These are phyloP conservation scores for Anisogramma anomala DNA, from an alignment of 2,329 filamentous ascomycete genomes.

Conservation along the genomic window DNA sequence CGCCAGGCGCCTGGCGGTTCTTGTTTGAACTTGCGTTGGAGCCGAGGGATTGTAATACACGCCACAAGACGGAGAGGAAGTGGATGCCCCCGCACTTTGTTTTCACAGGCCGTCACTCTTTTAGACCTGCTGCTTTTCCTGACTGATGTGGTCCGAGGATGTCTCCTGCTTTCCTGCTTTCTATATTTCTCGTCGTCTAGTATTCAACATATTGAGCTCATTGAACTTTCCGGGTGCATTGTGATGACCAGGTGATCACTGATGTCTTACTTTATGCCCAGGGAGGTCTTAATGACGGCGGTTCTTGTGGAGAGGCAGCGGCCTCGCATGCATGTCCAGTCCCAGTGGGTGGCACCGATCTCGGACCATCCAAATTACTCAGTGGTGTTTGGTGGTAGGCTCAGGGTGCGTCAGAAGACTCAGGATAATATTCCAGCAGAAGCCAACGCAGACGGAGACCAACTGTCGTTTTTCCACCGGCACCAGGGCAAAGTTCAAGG, in stretches of 20 bases:
- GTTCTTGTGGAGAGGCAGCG: no score
- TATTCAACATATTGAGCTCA: background rate
- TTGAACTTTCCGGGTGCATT: background rate
- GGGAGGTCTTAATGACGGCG: no score
- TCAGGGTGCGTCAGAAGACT: constrained; percentile 14
- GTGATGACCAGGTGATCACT: no score
- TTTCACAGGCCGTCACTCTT: background rate
- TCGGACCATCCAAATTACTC: background rate
- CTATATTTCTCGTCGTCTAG: background rate
- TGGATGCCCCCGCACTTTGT: no score
- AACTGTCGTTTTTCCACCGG: constrained; percentile 19
- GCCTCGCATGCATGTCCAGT: no score
- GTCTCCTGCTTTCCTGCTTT: background rate
- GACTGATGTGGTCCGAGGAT: background rate
- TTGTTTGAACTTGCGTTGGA: no score
- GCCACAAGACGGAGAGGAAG: no score
- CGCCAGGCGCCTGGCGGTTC: no score
- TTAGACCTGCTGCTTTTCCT: background rate
- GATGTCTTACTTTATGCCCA: no score
- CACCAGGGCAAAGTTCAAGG: constrained; percentile 19
- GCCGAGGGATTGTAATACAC: no score
- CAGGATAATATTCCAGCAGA: constrained; percentile 20
- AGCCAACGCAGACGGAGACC: constrained; percentile 19
- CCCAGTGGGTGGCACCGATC: background rate
- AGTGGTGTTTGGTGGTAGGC: constrained; percentile 10